Percentiles rank a stretch among this genome's conserved stretches.
These are phyloP conservation scores for Sarocladiaceae sp. DNA, from an alignment of 2,329 filamentous ascomycete species.

Conservation along the genomic window DNA sequence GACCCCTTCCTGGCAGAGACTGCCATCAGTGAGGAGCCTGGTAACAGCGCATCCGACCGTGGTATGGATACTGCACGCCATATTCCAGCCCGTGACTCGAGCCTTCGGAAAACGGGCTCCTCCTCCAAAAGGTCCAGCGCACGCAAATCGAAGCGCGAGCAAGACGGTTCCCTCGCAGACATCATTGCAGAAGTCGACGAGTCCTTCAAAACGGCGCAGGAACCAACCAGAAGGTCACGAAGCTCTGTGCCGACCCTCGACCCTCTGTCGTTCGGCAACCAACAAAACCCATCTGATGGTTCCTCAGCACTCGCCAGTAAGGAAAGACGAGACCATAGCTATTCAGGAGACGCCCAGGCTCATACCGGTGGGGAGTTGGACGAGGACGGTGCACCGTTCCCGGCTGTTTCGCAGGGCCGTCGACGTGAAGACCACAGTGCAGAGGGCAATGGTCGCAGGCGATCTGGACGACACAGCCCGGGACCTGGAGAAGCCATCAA, in stretches of 20 bases:
- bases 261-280: not conserved
- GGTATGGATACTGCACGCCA: conserved; percentile 32
- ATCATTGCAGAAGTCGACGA: conserved; percentile 39
- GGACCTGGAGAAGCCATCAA: conserved; percentile 38
- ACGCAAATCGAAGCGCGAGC: conserved; percentile 43
- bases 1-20: conserved; percentile 48
- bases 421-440: conserved; percentile 43
- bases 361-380: conserved; percentile 21
- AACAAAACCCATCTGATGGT: not conserved
- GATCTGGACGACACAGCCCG: conserved; percentile 43
- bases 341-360: conserved; percentile 24
- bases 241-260: not conserved
- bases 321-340: conserved; percentile 13
- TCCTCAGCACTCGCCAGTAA: not conserved
- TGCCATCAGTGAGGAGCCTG: conserved; percentile 50
- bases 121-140: conserved; percentile 47
- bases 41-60: conserved; percentile 19
- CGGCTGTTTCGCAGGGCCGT: conserved; percentile 57
- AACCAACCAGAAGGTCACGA: not conserved
- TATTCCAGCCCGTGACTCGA: conserved; percentile 64
- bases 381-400: conserved; percentile 65
- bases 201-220: not conserved
- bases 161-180: conserved; percentile 28
- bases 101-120: conserved; percentile 50
- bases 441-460: conserved; percentile 37